Conservation (phyloP, 2,329 filamentous ascomycete species). For the Pezizomycotina sp. region DNA sequence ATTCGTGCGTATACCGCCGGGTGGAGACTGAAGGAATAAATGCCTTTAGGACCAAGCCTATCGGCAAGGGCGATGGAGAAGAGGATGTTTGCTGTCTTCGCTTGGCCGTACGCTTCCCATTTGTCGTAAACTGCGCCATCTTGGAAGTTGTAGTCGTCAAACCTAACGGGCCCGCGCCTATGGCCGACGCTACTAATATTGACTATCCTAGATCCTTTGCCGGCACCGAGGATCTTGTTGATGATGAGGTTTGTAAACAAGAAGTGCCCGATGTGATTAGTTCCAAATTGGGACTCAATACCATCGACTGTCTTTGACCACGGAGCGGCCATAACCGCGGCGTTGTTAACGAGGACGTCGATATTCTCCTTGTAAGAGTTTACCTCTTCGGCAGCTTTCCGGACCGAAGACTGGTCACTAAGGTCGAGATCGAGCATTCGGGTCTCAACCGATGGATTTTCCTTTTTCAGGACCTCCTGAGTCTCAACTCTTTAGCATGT, state of each 20-base stretch:
- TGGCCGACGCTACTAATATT: constrained; percentile 34
- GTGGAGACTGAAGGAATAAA: constrained; percentile 32
- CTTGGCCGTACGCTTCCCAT: constrained; percentile 36
- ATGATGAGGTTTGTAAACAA: constrained; percentile 31
- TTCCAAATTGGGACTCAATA: constrained; percentile 29
- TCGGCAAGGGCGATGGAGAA: constrained; percentile 32
- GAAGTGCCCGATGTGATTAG: constrained; percentile 31
- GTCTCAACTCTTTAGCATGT: constrained; percentile 30
- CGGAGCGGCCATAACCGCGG: constrained; percentile 27
- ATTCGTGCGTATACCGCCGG: constrained; percentile 28
- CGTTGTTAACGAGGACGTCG: constrained; percentile 33
- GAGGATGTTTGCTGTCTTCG: constrained; percentile 38
- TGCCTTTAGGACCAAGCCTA: constrained; percentile 26
- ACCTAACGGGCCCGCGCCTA: constrained; percentile 31
- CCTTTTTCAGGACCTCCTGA: constrained; percentile 27
- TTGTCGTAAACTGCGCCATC: constrained; percentile 27
- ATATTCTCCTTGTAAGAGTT: constrained; percentile 28
- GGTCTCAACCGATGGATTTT: constrained; percentile 27
- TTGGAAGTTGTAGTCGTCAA: constrained; percentile 33
- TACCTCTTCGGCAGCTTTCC: constrained; percentile 30
- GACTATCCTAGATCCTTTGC: constrained; percentile 27
- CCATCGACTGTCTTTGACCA: constrained; percentile 28
- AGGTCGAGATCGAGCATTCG: constrained; percentile 31
- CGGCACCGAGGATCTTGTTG: constrained; percentile 24
- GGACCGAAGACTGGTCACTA: constrained; percentile 30